Evolutionary conservation across 2,329 filamentous ascomycete genomes (phyloP).

Genomic region (Colletotrichum higginsianum): DNA sequence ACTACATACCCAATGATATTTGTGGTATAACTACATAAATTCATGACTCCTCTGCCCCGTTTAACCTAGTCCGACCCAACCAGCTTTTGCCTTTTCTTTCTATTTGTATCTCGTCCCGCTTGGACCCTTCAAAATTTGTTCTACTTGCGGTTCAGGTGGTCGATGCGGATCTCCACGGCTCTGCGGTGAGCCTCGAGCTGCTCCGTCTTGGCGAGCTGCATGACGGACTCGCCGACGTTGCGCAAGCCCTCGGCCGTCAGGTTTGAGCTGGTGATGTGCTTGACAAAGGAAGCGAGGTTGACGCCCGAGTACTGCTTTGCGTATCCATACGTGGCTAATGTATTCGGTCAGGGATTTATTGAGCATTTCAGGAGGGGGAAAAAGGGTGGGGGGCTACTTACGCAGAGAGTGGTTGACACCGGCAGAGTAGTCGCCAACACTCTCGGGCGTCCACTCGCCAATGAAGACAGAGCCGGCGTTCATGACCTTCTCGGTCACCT

Average conservation of each 20-base stretch:
- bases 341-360: conserved; percentile 22
- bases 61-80: neutral
- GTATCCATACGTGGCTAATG: conserved; percentile 92
- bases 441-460: conserved; percentile 96
- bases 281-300: conserved; percentile 95
- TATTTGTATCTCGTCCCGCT: neutral
- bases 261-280: conserved; percentile 97
- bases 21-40: conserved; percentile 39
- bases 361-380: neutral
- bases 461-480: conserved; percentile 98
- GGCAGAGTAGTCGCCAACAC: conserved; percentile 97
- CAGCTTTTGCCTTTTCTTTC: neutral
- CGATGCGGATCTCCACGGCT: conserved; percentile 87
- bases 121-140: neutral
- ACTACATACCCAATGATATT: conserved; percentile 21
- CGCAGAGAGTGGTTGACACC: conserved; percentile 98
- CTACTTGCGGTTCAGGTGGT: conserved; percentile 57
- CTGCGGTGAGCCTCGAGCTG: conserved; percentile 94
- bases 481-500: conserved; percentile 82
- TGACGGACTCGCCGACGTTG: conserved; percentile 90
- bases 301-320: conserved; percentile 99
- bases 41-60: conserved; percentile 1
- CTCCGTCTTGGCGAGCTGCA: conserved; percentile 95
- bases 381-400: conserved; percentile 67
- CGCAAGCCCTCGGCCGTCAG: conserved; percentile 87